These are phyloP conservation scores for Penicillium psychrosexuale DNA, from an alignment of 2,329 filamentous ascomycete genomes.

Conservation along the genomic window DNA sequence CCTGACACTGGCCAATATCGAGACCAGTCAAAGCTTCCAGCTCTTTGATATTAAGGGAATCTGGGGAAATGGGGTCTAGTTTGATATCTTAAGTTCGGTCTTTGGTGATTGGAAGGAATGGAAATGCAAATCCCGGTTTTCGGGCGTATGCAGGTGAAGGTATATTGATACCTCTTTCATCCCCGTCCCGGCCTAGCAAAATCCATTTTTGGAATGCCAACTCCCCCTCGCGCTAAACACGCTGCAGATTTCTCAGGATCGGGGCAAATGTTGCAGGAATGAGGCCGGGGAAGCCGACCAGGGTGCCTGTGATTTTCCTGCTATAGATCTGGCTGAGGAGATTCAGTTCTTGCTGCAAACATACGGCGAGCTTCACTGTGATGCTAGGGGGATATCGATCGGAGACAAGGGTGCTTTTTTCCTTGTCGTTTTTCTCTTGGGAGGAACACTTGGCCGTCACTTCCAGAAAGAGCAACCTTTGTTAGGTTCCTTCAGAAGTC, in stretches of 20 bases:
- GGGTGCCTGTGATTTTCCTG: not conserved
- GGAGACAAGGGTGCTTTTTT: constrained; percentile 8
- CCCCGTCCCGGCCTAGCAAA: not conserved
- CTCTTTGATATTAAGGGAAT: constrained; percentile 1
- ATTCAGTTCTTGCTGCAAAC: not conserved
- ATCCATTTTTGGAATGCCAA: constrained; percentile 8
- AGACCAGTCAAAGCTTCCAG: constrained; percentile 8
- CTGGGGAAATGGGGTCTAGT: constrained; percentile 1
- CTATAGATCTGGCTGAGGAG: constrained; percentile 4
- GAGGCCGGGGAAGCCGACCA: constrained; percentile 10
- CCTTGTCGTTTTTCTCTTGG: not conserved
- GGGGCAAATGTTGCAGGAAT: constrained; percentile 10
- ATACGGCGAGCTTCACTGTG: constrained; percentile 12
- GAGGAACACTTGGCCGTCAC: constrained; percentile 7
- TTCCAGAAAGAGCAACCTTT: constrained; percentile 6
- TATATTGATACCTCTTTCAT: not conserved
- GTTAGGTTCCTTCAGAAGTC: not conserved
- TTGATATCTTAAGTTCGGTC: not conserved
- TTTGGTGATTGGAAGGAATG: not conserved
- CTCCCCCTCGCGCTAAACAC: constrained; percentile 1
- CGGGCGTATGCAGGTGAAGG: constrained; percentile 7
- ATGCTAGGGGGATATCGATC: constrained; percentile 1
- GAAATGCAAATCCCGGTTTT: constrained; percentile 6
- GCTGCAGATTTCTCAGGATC: constrained; percentile 9
- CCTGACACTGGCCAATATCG: constrained; percentile 10